Evolutionary conservation across 805 yeast genomes (phyloP), one percentile per base, ranked within the genome.

Genomic region (Jamesozyma piceae): DNA sequence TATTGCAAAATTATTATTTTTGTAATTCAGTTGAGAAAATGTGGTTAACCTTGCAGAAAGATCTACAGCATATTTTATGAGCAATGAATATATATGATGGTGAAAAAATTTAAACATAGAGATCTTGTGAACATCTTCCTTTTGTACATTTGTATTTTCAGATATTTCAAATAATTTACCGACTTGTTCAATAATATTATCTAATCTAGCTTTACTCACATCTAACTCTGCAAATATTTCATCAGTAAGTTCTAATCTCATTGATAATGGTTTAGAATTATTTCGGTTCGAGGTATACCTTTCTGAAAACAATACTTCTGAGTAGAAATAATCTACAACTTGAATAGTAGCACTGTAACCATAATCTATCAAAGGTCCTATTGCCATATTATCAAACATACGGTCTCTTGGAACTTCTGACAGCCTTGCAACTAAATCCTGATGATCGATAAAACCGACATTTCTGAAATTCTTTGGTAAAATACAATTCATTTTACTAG

Each of bases 201-300:
- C 50, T 15, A 55, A 39, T 30, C 47, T 47, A 9, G 21, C 18
- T 13, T 45, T 39, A 5, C 47, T 40, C 3, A 24, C 6, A 14
- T 50, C 48, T 2, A 55, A 28, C 28, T 49, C 44, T 2, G 48
- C 47, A 15, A 51, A 46, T 3, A 60, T 36, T 30, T 58, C 63
- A 11, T 37, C 34, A n/a, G 51, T 30, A 26, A 58, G 41, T 33
- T 41, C 41, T 2, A 44, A 38, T 38, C 50, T 48, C 13, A 54
- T 28, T 15, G 38, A 35, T 3, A 45, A 39, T 5, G 61, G 57
- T 43, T 51, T 49, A 5, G 62, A 56, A 11, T 44, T 43, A 35
- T 57, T 55, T 38, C 46, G 49, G 15, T 60, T 53, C 1, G 59
- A 49, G 0, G 64, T 58, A 38, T 46, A 60, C 24, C 47, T 51